Conservation (phyloP, 352 stramenopile genomes). For the Globisporangium orthogonon region DNA sequence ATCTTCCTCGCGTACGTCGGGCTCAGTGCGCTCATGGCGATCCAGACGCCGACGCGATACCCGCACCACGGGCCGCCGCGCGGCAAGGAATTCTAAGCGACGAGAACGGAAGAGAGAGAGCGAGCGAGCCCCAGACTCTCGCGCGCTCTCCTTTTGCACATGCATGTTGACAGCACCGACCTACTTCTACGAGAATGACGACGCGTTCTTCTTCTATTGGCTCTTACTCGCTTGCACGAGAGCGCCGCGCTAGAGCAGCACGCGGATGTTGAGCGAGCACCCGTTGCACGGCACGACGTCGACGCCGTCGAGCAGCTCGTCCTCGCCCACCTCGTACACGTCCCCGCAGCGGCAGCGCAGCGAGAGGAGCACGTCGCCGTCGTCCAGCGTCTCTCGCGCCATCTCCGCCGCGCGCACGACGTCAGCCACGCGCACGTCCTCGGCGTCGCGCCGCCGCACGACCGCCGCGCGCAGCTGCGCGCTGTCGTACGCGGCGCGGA, state of each 20-base stretch:
- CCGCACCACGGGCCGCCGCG: constrained; percentile 62
- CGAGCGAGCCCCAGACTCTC: neutral
- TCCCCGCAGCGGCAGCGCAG: constrained; percentile 70
- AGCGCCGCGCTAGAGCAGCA: constrained; percentile 20
- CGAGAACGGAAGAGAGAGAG: neutral
- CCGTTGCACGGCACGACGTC: constrained; percentile 72
- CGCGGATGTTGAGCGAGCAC: constrained; percentile 77
- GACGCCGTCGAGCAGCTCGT: constrained; percentile 56
- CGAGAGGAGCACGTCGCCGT: constrained; percentile 46
- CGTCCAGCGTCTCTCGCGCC: constrained; percentile 23
- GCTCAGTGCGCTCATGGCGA: constrained; percentile 56
- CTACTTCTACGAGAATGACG: neutral
- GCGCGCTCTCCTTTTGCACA: neutral
- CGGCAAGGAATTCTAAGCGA: constrained; percentile 78
- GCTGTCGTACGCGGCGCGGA: constrained; percentile 47
- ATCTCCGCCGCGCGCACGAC: constrained; percentile 45
- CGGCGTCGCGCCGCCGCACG: constrained; percentile 25
- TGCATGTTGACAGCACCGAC: neutral
- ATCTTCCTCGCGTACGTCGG: constrained; percentile 73
- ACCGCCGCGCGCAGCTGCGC: constrained; percentile 30
- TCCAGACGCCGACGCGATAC: constrained; percentile 75
- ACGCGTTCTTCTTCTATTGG: neutral
- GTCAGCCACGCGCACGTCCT: constrained; percentile 61
- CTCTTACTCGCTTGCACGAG: neutral
- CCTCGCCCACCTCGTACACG: constrained; percentile 55